Evolutionary conservation across 2,329 filamentous ascomycete species (phyloP), one percentile per base, ranked within the genome.

Genomic region (Diaporthe citri): DNA sequence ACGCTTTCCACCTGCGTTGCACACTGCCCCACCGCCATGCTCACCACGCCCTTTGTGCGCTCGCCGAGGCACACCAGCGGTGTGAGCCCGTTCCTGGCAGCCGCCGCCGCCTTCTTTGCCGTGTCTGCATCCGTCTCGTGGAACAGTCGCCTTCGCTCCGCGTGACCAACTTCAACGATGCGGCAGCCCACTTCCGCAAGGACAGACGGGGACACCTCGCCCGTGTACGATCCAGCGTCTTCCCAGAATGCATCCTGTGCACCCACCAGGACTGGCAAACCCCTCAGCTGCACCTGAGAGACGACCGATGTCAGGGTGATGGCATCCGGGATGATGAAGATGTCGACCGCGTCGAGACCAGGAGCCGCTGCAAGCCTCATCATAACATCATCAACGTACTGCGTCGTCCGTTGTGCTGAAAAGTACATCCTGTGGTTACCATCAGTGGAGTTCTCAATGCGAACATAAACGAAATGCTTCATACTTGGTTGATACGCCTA

Each of bases 51-150:
- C 31, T 78, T 78, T 0, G 86, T 90, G 79, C 89, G 86, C 86
- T 97, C 95, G 15, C 95, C 95, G 28, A 97, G 90, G 83, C 95
- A 97, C 1, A 97, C 90, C 1, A 97, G 87, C 3, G 95, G 95
- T 0, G 94, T 86, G 86, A 97, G 90, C 8, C 92, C 92, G 79
- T 95, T 92, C 6, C 90, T 84, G 22, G 89, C 91, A 1, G 90
- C 90, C 0, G 94, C 94, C 0, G 87, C 88, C 0, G 93, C 94
- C 84, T 97, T 97, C 76, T 85, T 88, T 0, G 91, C 92, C 0
- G 93, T 90, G 56, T 87, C 85, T 22, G 86, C 88, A 79, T 97
- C 93, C n/a, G 91, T 93, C 86, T 97, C 95, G 22, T 89, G 89
- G 79, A 96, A 95, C 28, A 95, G 82, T 3, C 90, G 84, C 69